phyloP scores from a whole-genome alignment of 73 alveolate species.

The Tetrahymena malaccensis region DNA sequence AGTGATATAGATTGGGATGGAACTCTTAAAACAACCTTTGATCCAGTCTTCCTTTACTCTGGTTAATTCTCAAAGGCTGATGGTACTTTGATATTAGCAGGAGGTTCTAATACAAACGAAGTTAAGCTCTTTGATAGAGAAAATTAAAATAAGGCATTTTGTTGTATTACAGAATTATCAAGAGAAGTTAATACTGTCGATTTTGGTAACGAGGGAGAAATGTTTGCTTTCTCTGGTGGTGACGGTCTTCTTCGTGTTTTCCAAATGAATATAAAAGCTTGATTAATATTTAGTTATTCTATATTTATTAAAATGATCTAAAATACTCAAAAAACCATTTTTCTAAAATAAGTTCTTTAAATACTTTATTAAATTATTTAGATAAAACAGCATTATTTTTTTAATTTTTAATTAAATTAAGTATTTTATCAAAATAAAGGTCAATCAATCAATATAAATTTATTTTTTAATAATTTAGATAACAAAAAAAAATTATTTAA shows the following conservation, averaged over 20 bases:
- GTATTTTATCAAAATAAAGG: too few species aligned
- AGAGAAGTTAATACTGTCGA: slow-evolving; percentile 72
- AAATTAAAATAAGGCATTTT: slow-evolving; percentile 59
- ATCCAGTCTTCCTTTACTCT: slow-evolving; percentile 69
- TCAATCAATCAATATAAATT: too few species aligned
- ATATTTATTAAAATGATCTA: too few species aligned
- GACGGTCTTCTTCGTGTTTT: slow-evolving; percentile 81
- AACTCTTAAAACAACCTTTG: slow-evolving; percentile 42
- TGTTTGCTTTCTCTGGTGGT: slow-evolving; percentile 84
- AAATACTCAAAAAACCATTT: too few species aligned
- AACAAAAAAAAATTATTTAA: too few species aligned
- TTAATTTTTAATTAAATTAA: too few species aligned
- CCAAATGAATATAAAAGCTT: slow-evolving; percentile 37
- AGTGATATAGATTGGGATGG: slow-evolving; percentile 71
- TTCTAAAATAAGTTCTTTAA: too few species aligned
- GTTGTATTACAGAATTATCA: slow-evolving; percentile 61
- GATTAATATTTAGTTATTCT: neutral
- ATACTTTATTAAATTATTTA: too few species aligned
- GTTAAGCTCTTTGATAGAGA: slow-evolving; percentile 69
- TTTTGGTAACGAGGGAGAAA: slow-evolving; percentile 62
- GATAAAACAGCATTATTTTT: too few species aligned
- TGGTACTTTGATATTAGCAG: slow-evolving; percentile 71
- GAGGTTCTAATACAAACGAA: slow-evolving; percentile 77
- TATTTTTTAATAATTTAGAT: too few species aligned
- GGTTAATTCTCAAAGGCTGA: slow-evolving; percentile 64